Evolutionary conservation across 495 filamentous ascomycete genomes (phyloP).

Genomic region (Neurospora sp.): DNA sequence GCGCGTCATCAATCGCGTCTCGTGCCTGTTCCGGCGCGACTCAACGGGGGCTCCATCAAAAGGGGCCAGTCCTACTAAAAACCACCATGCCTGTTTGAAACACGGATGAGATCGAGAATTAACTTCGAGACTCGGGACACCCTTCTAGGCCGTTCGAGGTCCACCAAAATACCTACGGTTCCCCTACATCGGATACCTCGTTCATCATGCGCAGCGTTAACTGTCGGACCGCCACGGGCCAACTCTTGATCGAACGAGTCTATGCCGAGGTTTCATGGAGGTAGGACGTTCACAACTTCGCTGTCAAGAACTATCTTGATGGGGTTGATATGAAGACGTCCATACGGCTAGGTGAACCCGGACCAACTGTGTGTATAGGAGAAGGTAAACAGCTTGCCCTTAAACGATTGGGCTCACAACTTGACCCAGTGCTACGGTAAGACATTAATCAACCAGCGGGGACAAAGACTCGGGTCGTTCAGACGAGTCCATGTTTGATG

Average conservation of each 20-base stretch:
- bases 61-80: neutral
- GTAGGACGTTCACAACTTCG: neutral
- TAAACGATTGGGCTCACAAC: neutral
- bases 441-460: neutral
- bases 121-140: neutral
- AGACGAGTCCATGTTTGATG: neutral
- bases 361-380: neutral
- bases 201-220: neutral
- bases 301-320: neutral
- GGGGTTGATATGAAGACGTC: neutral
- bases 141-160: neutral
- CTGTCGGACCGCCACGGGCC: neutral
- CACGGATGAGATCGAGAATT: neutral
- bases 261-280: neutral
- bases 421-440: neutral
- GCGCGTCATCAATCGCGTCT: neutral
- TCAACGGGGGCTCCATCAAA: neutral
- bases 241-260: neutral
- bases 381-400: neutral
- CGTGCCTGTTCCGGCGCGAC: neutral
- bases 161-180: neutral
- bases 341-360: neutral
- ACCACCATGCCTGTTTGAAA: neutral
- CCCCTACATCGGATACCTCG: neutral
- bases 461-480: neutral